Evolutionary conservation across 495 filamentous ascomycete genomes (phyloP).

Genomic region (Hypomontagnella monticulosa): DNA sequence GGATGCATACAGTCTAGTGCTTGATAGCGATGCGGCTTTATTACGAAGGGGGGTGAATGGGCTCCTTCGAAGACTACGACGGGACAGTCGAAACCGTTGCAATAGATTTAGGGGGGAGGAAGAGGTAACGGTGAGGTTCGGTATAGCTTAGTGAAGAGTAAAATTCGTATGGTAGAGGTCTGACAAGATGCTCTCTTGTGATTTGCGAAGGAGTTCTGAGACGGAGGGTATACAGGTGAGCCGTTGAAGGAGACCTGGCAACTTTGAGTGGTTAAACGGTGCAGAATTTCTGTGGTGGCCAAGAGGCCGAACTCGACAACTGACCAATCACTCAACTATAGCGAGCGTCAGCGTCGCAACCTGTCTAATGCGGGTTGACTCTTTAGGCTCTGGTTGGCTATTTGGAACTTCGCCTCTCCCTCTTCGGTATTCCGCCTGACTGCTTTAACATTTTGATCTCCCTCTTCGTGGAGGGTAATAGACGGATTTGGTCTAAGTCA

Average conservation of each 20-base stretch:
- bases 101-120: slow-evolving; percentile 15
- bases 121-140: slow-evolving; percentile 2
- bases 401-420: slow-evolving; percentile 19
- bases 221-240: slow-evolving; percentile 4
- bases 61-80: slow-evolving; percentile 7
- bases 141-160: slow-evolving; percentile 4
- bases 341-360: slow-evolving; percentile 26
- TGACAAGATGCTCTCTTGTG: slow-evolving; percentile 8
- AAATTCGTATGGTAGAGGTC: background rate
- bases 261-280: slow-evolving; percentile 12
- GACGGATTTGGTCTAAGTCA: slow-evolving; percentile 1
- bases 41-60: background rate
- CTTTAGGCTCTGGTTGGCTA: slow-evolving; percentile 34
- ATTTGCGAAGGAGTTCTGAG: slow-evolving; percentile 26
- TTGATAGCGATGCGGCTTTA: slow-evolving; percentile 5
- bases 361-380: slow-evolving; percentile 28
- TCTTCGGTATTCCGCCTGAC: slow-evolving; percentile 29
- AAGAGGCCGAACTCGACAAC: slow-evolving; percentile 26
- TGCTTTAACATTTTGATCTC: slow-evolving; percentile 32
- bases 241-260: slow-evolving; percentile 1
- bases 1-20: slow-evolving; percentile 15
- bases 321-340: slow-evolving; percentile 28
- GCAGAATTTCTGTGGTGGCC: slow-evolving; percentile 26
- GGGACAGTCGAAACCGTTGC: slow-evolving; percentile 3
- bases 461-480: slow-evolving; percentile 25